Evolutionary conservation across 768 basidiomycete genomes (phyloP).

Genomic region (Asterophora parasitica): DNA sequence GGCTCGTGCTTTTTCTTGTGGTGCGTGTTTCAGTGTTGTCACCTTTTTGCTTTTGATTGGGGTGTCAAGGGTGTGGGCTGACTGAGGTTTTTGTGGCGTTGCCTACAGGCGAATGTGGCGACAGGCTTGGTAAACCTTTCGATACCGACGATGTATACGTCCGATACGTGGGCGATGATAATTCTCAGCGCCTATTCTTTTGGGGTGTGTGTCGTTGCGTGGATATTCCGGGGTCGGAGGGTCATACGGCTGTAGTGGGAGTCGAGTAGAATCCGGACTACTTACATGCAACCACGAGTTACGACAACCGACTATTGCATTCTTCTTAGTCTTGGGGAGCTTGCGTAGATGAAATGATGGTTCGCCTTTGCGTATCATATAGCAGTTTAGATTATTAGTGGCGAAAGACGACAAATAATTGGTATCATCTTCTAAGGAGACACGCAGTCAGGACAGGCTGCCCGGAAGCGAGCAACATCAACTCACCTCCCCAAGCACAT

Average conservation of each 20-base stretch:
- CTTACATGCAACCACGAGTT: too few relatives aligned
- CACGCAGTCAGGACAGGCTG: not conserved
- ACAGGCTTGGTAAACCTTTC: conserved; percentile 84
- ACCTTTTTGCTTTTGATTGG: not conserved
- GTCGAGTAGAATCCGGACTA: too few relatives aligned
- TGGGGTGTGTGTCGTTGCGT: conserved; percentile 56
- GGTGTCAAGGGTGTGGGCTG: too few relatives aligned
- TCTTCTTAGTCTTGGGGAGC: too few relatives aligned
- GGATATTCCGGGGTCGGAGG: conserved; percentile 34
- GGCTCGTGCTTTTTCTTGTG: conserved; percentile 72
- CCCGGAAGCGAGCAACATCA: not conserved
- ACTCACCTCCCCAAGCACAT: conserved; percentile 9
- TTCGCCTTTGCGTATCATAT: not conserved
- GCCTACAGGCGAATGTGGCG: conserved; percentile 70
- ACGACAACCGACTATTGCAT: too few relatives aligned
- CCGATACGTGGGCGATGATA: conserved; percentile 49
- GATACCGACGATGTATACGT: conserved; percentile 76
- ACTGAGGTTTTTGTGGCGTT: too few relatives aligned
- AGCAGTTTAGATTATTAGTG: not conserved
- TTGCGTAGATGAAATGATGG: too few relatives aligned
- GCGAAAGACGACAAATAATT: not conserved
- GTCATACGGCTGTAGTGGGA: conserved; percentile 12
- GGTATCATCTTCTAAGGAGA: not conserved
- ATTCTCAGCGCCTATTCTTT: conserved; percentile 61
- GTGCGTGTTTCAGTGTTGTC: conserved; percentile 40